A percentile compares a stretch with the other conserved stretches of the same genome.
Conservation (phyloP, 805 yeast genomes). For the Candida michaelii region DNA sequence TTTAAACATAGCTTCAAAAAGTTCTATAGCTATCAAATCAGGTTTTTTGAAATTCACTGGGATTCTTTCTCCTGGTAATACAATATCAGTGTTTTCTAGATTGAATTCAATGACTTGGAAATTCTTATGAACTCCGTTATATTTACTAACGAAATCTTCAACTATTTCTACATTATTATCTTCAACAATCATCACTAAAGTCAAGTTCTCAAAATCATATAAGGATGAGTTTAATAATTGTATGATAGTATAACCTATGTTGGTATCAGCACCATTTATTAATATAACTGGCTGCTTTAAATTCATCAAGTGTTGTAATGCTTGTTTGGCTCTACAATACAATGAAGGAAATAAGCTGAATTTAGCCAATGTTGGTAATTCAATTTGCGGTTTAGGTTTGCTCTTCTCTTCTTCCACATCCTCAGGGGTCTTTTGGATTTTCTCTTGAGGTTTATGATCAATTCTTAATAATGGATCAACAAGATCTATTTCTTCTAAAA, state of each 20-base stretch:
- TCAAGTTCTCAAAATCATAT: conserved; percentile 26
- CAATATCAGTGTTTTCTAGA: conserved; percentile 32
- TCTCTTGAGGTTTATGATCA: conserved; percentile 1
- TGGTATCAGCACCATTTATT: conserved; percentile 45
- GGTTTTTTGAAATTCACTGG: conserved; percentile 39
- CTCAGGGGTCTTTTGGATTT: conserved; percentile 14
- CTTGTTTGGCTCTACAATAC: conserved; percentile 39
- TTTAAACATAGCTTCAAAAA: conserved; percentile 32
- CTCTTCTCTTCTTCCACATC: conserved; percentile 2
- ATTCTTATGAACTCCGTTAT: conserved; percentile 19
- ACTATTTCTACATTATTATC: conserved; percentile 19
- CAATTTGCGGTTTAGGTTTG: not conserved
- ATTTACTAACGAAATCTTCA: conserved; percentile 21
- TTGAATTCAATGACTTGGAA: conserved; percentile 34
- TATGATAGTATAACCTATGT: conserved; percentile 34
- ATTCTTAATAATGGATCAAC: conserved; percentile 26
- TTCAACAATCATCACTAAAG: conserved; percentile 30
- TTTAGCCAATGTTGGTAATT: conserved; percentile 33
- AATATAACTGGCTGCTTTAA: conserved; percentile 27
- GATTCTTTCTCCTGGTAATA: conserved; percentile 33
- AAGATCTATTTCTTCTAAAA: conserved; percentile 19
- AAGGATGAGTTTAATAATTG: conserved; percentile 32
- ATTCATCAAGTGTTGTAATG: conserved; percentile 24
- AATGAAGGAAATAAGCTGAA: conserved; percentile 31
- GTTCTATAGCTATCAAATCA: conserved; percentile 37